Base-by-base conservation (phyloP, 371 early-diverging fungal species). In the Vairimorpha apis region DNA sequence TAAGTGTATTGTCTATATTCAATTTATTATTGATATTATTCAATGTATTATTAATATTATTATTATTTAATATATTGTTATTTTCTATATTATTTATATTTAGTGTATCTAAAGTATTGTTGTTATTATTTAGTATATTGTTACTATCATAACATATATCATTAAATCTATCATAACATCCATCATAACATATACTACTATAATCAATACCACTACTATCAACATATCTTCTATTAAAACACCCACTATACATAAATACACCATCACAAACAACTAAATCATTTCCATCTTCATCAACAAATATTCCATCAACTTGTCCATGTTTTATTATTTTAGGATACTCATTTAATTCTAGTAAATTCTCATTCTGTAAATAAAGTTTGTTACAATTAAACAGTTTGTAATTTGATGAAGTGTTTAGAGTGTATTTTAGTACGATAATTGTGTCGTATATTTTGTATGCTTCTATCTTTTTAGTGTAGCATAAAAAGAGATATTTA, bases 371-470 rank as follows among this genome's bases (percentile, higher is more conserved):
- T 23, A 47, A 70, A 47, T 59, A 70, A 1, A 70, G 25, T 60
- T 37, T 47, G 12, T 60, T 35, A 25, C 21, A 53, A 18, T 29
- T 60, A 14, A 29, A 47, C 13, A 49, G 8, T 14, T 51, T 45
- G 23, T 62, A 47, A 49, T 45, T 27, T 14, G 14, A 25, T 7
- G 1, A 18, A 13, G 47, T 60, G 16, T 49, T 70, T 4, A 62
- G 62, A 47, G 37, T 70, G 41, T 70, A 70, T 47, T 59, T 62
- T 16, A 70, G 49, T 21, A 47, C 18, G 27, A 70, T 13, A 1
- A 70, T 51, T 23, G 47, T 33, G 16, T 51, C 49, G 16, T 35
- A 27, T 49, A 70, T 49, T 16, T 59, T 47, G 13, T 62, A 70
- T 27, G 62, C 63, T 37, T 70, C 70, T 60, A 70, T 30, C 1